These are phyloP conservation scores for Coemansia sp. DNA, from an alignment of 192 early-diverging fungal genomes.

Conservation along the genomic window DNA sequence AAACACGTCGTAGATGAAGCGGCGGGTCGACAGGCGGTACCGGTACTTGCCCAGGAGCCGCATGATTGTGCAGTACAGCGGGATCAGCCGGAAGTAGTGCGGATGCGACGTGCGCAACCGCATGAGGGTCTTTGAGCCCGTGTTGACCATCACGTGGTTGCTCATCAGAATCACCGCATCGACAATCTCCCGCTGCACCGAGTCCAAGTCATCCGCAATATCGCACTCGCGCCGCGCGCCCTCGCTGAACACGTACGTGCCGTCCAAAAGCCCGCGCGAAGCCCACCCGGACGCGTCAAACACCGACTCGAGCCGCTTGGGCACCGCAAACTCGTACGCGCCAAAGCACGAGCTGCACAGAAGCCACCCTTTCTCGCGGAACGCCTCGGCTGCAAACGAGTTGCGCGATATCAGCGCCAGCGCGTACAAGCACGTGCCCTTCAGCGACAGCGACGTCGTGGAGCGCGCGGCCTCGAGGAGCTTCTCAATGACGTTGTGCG, in stretches of 20 bases:
- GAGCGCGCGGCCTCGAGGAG: slow-evolving; percentile 27
- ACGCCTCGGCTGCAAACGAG: slow-evolving; percentile 46
- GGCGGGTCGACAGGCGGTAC: slow-evolving; percentile 40
- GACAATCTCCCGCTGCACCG: slow-evolving; percentile 51
- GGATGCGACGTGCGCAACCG: slow-evolving; percentile 51
- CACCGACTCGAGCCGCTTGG: slow-evolving; percentile 28
- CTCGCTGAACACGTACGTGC: slow-evolving; percentile 35
- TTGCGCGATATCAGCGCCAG: slow-evolving; percentile 45
- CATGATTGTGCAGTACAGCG: slow-evolving; percentile 35
- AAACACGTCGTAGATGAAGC: slow-evolving; percentile 51
- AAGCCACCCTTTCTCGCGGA: slow-evolving; percentile 45
- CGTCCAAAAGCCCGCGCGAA: slow-evolving; percentile 21
- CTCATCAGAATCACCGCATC: slow-evolving; percentile 41
- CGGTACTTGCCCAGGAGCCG: slow-evolving; percentile 48
- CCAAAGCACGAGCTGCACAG: slow-evolving; percentile 47
- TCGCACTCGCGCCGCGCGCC: slow-evolving; percentile 4
- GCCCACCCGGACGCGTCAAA: slow-evolving; percentile 46
- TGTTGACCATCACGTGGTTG: slow-evolving; percentile 47
- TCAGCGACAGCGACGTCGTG: slow-evolving; percentile 32
- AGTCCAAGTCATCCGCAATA: slow-evolving; percentile 34
- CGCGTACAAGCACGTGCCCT: slow-evolving; percentile 48
- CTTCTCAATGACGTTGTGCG: slow-evolving; percentile 26
- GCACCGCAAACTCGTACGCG: slow-evolving; percentile 50
- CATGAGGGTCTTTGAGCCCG: slow-evolving; percentile 43
- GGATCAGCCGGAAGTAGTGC: slow-evolving; percentile 49